Evolutionary conservation across 495 filamentous ascomycete species (phyloP), one percentile per base, ranked within the genome.

Genomic region (Neurospora discreta): DNA sequence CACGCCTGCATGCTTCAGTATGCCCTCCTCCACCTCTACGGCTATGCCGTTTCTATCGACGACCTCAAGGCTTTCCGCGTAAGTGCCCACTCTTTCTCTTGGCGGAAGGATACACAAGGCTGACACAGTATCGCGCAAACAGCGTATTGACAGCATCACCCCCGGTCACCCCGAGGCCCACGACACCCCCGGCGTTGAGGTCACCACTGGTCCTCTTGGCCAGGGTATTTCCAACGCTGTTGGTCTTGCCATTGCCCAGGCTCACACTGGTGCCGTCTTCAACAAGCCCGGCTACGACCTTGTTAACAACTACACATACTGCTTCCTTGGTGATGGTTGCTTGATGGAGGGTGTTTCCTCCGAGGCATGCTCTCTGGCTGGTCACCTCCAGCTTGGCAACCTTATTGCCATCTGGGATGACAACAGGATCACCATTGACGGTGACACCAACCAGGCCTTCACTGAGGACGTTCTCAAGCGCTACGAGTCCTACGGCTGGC

Each of bases 1-100:
- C 95, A 99, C 84, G 95, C 91, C 74, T 99, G 95, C 87, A 97
- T 98, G 94, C 93, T 99, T 71, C 95, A 97, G 82, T 99, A 99
- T 90, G 91, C 95, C 78, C 88, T 99, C 75, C 91, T 99, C 75
- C 95, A 99, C 87, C 87, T 99, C 38, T 96, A 93, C 84, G 95
- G 96, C 81, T 99, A 97, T 82, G 88, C 82, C 69, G 43, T 98
- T 67, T 86, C 89, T 74, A 82, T 99, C 70, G 93, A 98, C 75
- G 95, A 98, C 85, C 79, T 99, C 75, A 98, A 98, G 89, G 81
- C 83, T 76, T 99, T 98, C 91, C 90, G 95, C 79, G 93, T 97
- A 90, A 80, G 92, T 88, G 39, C 69, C 33, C 13, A 33, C 15
- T 36, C 23, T 36, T 52, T 38, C 33, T 20, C 33, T 20, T 13